These are phyloP conservation scores for Oxytropis ochrocephala DNA, from an alignment of 306 rosid species.

Conservation along the genomic window DNA sequence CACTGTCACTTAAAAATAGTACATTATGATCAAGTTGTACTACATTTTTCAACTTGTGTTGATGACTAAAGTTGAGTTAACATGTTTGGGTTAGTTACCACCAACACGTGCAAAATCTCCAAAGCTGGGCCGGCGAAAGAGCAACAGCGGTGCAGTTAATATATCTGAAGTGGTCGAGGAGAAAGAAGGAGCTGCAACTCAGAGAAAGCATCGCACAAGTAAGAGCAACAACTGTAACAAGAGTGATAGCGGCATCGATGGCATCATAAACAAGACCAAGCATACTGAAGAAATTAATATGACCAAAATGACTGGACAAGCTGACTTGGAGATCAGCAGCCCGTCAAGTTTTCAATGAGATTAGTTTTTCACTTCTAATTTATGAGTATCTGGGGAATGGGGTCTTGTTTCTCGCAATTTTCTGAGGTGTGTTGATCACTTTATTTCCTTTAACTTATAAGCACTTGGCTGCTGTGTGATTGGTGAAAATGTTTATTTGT, in stretches of 20 bases:
- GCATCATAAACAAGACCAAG: conserved; percentile 26
- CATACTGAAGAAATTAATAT: conserved; percentile 29
- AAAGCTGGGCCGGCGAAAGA: conserved; percentile 86
- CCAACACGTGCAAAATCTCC: conserved; percentile 98
- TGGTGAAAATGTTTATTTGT: conserved; percentile 52
- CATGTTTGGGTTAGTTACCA: conserved; percentile 54
- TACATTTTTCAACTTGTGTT: conserved; percentile 2
- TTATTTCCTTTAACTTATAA: conserved; percentile 40
- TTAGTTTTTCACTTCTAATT: conserved; percentile 31
- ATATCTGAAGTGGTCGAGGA: conserved; percentile 32
- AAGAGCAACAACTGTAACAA: conserved; percentile 17
- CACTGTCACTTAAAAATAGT: background rate
- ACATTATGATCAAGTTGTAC: conserved; percentile 11
- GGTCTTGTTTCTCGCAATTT: conserved; percentile 30
- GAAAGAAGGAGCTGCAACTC: conserved; percentile 38
- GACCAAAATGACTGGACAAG: conserved; percentile 37
- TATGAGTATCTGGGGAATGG: conserved; percentile 31
- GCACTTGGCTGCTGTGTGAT: conserved; percentile 52
- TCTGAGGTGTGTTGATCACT: conserved; percentile 30
- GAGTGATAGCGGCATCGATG: conserved; percentile 25
- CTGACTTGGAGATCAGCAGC: conserved; percentile 33
- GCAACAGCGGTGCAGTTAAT: conserved; percentile 36
- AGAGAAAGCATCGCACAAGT: conserved; percentile 31
- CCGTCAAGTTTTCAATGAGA: conserved; percentile 39
- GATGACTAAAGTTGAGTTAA: conserved; percentile 16